phyloP scores from a whole-genome alignment of 1,139 yeast species.

The Arxiozyma heterogenica region DNA sequence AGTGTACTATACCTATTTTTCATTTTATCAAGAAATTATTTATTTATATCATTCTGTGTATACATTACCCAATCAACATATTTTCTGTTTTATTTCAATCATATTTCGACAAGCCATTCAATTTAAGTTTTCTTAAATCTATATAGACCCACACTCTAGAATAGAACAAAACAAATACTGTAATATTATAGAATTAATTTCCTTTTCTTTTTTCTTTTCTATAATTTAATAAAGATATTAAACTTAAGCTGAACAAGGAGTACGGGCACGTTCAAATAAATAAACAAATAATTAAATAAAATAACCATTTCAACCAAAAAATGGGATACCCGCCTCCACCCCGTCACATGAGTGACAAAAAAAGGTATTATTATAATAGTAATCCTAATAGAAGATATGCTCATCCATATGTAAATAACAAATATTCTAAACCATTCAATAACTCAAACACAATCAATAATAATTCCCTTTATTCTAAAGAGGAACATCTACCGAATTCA shows the following conservation, averaged over 20 bases:
- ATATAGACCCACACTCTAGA: no score
- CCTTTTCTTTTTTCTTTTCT: no score
- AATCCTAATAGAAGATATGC: conserved; percentile 21
- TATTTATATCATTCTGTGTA: not conserved
- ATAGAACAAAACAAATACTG: no score
- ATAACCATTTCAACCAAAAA: not conserved
- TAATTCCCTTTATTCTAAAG: not conserved
- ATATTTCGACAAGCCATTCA: not conserved
- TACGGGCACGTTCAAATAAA: not conserved
- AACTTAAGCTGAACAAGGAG: not conserved
- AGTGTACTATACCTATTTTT: not conserved
- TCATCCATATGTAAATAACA: conserved; percentile 9
- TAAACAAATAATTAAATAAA: not conserved
- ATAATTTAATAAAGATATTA: not conserved
- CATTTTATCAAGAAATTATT: no score
- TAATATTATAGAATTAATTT: no score
- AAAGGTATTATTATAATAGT: conserved; percentile 25
- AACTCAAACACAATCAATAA: not conserved
- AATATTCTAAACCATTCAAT: conserved; percentile 5
- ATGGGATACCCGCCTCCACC: conserved; percentile 23
- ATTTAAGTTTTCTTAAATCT: no score
- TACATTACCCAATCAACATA: not conserved
- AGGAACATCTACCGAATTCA: not conserved
- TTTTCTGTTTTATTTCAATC: no score
- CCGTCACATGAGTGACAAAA: conserved; percentile 24